Base-by-base conservation (phyloP, 768 basidiomycete species). In the Ephemerocybe angulata region DNA sequence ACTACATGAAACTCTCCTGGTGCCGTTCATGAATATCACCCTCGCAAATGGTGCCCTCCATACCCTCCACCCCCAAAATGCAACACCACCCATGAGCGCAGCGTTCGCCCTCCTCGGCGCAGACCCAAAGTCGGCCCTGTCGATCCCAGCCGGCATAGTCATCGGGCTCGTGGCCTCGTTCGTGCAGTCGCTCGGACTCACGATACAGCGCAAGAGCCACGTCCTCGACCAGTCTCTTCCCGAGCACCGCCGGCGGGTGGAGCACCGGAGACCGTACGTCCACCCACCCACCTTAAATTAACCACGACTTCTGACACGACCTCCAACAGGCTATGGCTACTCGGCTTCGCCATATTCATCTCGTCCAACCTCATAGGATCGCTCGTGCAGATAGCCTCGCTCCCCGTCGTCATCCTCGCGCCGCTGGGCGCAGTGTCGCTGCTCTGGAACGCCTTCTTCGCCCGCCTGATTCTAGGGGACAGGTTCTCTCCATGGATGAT, bases 401-500 rank as follows among this genome's bases (percentile, higher is more conserved):
- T 98, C 12, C 93, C 94, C 2, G 91, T 98, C 59, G 93, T 96
- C 56, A 91, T 98, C 54, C 87, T 98, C 50, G 94, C 93, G 0
- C 94, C 94, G 0, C 79, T 98, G 3, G 94, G 94, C 11, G 94
- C 93, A 0, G 89, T 95, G 28, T 93, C 90, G 2, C 81, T 98
- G 27, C 81, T 98, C 27, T 96, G 90, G 90, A 98, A 98, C 67
- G 93, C 93, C 3, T 82, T 96, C 63, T 94, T 96, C 65, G 93
- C 93, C 15, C 80, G 85, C 28, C 63, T 95, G 37, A 78, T 96
- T 37, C 80, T 96, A 12, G 91, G 90, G 11, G 93, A 97, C 65
- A 77, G 83, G 21, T 93, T 95, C 71, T 90, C 91, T 4, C 80
- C 80, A 1, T 89, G 85, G 77, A 89, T 93, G 82, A 73, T 90